phyloP scores from a whole-genome alignment of 2,329 filamentous ascomycete genomes.

The Rutstroemia sp. region DNA sequence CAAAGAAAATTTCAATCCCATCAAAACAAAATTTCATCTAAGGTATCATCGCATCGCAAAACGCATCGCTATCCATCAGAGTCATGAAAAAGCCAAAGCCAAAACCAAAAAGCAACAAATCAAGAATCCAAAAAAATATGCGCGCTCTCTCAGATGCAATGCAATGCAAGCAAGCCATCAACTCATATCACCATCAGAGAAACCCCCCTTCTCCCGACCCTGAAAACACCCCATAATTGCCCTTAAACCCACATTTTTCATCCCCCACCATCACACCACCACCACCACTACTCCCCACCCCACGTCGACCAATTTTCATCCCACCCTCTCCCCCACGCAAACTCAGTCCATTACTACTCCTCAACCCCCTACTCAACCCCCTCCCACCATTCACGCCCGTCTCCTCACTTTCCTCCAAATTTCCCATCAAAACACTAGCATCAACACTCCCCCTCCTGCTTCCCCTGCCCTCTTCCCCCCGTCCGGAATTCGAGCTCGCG shows the following conservation, averaged over 20 bases:
- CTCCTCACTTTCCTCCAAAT: background rate
- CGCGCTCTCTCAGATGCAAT: no score
- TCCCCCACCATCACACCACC: background rate
- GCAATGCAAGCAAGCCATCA: background rate
- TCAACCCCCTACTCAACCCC: constrained; percentile 2
- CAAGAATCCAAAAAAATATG: background rate
- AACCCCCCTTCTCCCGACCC: constrained; percentile 43
- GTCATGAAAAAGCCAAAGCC: background rate
- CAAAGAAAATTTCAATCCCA: no score
- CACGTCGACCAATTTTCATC: constrained; percentile 36
- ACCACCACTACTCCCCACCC: constrained; percentile 50
- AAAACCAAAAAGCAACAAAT: background rate
- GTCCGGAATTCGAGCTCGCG: constrained; percentile 28
- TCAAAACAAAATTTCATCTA: background rate
- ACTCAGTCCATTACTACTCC: constrained; percentile 1
- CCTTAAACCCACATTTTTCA: background rate
- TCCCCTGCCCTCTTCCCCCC: constrained; percentile 17
- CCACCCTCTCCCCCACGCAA: background rate
- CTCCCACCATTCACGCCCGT: background rate
- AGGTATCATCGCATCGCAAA: background rate
- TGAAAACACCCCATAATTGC: constrained; percentile 11
- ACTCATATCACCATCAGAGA: constrained; percentile 31
- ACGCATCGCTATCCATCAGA: background rate
- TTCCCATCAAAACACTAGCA: constrained; percentile 2
- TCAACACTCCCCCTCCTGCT: constrained; percentile 20